Evolutionary conservation across 495 filamentous ascomycete genomes (phyloP), one percentile per base, ranked within the genome.

Genomic region (Aspergillus affinis): DNA sequence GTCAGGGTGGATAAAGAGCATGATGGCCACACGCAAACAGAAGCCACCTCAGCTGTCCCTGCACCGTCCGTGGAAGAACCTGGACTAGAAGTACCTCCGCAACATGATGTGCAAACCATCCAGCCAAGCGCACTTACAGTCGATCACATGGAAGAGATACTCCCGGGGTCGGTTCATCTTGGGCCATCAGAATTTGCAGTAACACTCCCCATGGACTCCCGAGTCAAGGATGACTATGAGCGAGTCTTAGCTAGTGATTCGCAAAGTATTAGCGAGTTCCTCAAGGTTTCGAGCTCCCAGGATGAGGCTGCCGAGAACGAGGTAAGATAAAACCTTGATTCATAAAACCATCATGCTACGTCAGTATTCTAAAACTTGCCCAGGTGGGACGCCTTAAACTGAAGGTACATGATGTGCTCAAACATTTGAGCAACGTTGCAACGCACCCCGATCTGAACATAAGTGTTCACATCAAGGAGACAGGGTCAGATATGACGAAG

Each of bases 361-460:
- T 18, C 46, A 21, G 15, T 17, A 32, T 23, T 29, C 19, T 55
- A 63, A 69, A 41, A 69, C 36, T 18, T 30, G 18, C 21, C 13
- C 56, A 77, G 73, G 64, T 58, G 47, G 59, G 59, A 7, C 47
- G 59, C 5, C 58, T 73, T 17, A 51, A 72, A 10, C 61, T 69
- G 1, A 69, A 70, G 21, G 69, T 81, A 48, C 67, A 78, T 6
- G 61, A 72, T 32, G 63, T 83, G 4, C 60, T 84, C 0, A 54
- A 69, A 26, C 70, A 73, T 41, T 66, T 85, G 48, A 76, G 77
- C 57, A 80, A 81, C 53, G 72, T 83, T 23, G 63, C 78, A 7
- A 77, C 76, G 45, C 83, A 86, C 65, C 79, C 81, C 8, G 84
- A 86, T 62, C 70, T 86, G 15, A 83, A 82, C 46, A 71, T 72